Percentiles rank a stretch among this genome's conserved stretches.
Conservation (phyloP, 2,329 filamentous ascomycete species). For the Aspergillus aculeatinus region DNA sequence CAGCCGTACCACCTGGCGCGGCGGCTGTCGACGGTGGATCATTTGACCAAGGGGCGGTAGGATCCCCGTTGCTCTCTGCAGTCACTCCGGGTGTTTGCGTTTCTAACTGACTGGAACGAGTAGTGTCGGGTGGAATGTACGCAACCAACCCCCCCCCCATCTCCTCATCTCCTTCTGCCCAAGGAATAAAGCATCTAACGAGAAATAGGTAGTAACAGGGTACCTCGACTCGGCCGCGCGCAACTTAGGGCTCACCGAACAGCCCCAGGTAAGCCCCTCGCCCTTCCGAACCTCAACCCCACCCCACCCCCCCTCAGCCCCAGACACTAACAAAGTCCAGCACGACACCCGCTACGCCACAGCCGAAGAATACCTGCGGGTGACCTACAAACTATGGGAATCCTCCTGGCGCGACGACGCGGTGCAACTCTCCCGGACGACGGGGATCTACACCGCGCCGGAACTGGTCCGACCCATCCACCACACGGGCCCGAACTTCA, state of each 20-base stretch:
- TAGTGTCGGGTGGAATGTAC: constrained; percentile 58
- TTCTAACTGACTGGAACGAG: not conserved
- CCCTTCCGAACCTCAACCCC: not conserved
- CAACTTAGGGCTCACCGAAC: constrained; percentile 59
- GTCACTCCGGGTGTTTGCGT: too few relatives aligned
- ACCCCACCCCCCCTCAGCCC: not conserved
- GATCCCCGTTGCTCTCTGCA: constrained; percentile 10
- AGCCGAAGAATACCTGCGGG: constrained; percentile 64
- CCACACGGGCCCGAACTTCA: constrained; percentile 64
- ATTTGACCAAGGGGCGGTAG: constrained; percentile 62
- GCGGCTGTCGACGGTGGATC: constrained; percentile 65
- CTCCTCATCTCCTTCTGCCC: not conserved
- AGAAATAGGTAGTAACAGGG: constrained; percentile 60
- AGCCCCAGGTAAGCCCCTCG: constrained; percentile 42
- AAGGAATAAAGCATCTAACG: too few relatives aligned
- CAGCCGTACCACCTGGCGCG: constrained; percentile 66
- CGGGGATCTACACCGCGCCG: constrained; percentile 60
- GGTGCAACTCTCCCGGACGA: constrained; percentile 58
- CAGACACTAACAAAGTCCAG: constrained; percentile 21
- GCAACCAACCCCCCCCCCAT: constrained; percentile 19
- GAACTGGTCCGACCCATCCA: constrained; percentile 63
- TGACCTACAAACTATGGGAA: constrained; percentile 67
- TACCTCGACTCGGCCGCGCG: constrained; percentile 67
- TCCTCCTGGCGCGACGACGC: constrained; percentile 68
- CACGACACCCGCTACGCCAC: constrained; percentile 67